Percentiles rank a stretch among this genome's conserved stretches.
These are phyloP conservation scores for Epichloe sp. DNA, from an alignment of 2,329 filamentous ascomycete species.

Conservation along the genomic window DNA sequence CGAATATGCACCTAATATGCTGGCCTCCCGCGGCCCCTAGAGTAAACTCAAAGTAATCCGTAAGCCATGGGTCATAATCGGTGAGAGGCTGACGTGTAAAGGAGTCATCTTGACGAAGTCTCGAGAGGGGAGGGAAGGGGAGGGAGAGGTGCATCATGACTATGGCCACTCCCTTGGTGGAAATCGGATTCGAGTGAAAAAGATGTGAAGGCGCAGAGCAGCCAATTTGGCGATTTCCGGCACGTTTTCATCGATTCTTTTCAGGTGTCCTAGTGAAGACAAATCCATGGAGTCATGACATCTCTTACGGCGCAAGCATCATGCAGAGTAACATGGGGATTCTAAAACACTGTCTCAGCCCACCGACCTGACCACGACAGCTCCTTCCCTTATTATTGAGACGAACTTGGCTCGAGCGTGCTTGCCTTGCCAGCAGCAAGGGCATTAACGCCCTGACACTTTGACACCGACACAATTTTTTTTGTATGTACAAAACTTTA, in stretches of 20 bases:
- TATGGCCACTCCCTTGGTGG: not conserved
- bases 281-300: not conserved
- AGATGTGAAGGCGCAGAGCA: not conserved
- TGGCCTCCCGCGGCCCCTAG: not conserved
- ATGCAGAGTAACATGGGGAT: not conserved
- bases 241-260: too few species aligned
- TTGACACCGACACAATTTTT: too few species aligned
- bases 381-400: not conserved
- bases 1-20: not conserved
- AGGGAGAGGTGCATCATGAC: too few species aligned
- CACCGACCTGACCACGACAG: not conserved
- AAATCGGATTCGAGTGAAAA: not conserved
- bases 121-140: too few species aligned
- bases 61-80: too few species aligned
- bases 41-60: too few species aligned
- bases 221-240: not conserved
- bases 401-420: conserved; percentile 5
- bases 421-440: not conserved
- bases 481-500: too few species aligned
- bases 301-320: not conserved
- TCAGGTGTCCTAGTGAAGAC: not conserved
- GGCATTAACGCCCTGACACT: too few species aligned
- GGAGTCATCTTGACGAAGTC: too few species aligned
- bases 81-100: not conserved
- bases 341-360: conserved; percentile 4